Base-by-base conservation (phyloP, 1,284 basidiomycete genomes). In the Butyriboletus appendiculatus region DNA sequence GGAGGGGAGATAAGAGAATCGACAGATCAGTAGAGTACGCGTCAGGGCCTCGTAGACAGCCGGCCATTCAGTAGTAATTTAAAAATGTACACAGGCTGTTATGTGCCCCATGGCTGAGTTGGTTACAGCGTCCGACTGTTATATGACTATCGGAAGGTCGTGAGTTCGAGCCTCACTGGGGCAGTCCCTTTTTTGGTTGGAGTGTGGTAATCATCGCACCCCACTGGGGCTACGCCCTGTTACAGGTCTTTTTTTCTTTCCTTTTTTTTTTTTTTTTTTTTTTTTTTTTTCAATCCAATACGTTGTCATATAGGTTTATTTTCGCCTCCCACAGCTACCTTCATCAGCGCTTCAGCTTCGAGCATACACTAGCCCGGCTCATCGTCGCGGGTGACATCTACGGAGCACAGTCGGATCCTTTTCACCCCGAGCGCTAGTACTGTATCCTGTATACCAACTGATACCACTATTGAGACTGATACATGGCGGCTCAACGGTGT, bases 101-200 rank as follows among this genome's bases (percentile, higher is more conserved):
- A 4, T 22, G 16, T 86, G 85, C 84, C 84, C 85, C 85, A 78
- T 87, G 85, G 85, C 84, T 86, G 77, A 86, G 85, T 84, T 86
- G 85, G 84, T 86, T 80, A 86, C 78, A 85, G 85, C 85, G 85
- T 86, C 82, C 84, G 85, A 87, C 84, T 86, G 85, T 86, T 86
- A 83, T 16, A 4, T 14, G 18, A 52, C 50, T 37, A 83, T 85
- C 83, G 83, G 82, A 84, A 85, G 82, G 82, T 85, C 82, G 78
- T 77, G 83, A 85, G 84, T 85, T 85, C 84, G 81, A 85, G 75
- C 81, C 82, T 85, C 83, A 77, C 76, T 75, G 82, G 82, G 81
- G 82, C 82, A 85, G 82, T 41, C 37, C 15, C 38, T 59, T 62
- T 64, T 34, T n/a, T 35, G 8, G 5, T 38, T 12, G 11, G n/a